Evolutionary conservation across 805 yeast species (phyloP).

Genomic region (Zygotorulaspora danielsina): DNA sequence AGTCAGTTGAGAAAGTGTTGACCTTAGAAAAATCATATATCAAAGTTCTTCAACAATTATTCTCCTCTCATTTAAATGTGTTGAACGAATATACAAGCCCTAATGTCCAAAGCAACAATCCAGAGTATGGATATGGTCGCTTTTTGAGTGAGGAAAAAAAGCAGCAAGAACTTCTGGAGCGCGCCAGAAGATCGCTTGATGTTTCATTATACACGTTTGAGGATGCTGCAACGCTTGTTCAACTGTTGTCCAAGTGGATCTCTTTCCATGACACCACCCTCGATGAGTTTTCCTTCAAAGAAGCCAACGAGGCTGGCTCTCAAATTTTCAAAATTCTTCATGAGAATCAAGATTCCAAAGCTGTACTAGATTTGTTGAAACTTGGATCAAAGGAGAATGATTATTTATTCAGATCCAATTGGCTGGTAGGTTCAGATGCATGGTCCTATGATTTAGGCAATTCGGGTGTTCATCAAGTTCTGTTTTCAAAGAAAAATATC

Average conservation of each 20-base stretch:
- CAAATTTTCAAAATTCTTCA: slow-evolving; percentile 40
- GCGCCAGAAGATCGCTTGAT: slow-evolving; percentile 46
- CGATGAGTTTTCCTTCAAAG: slow-evolving; percentile 25
- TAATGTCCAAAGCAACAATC: slow-evolving; percentile 50
- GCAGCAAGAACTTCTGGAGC: slow-evolving; percentile 41
- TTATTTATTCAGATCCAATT: slow-evolving; percentile 50
- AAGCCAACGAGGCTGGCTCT: slow-evolving; percentile 31
- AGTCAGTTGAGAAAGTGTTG: slow-evolving; percentile 42
- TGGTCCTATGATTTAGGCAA: slow-evolving; percentile 94
- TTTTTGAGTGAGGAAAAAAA: slow-evolving; percentile 56
- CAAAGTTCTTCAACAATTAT: slow-evolving; percentile 68
- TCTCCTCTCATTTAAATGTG: slow-evolving; percentile 48
- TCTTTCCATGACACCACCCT: slow-evolving; percentile 43
- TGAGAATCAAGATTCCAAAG: slow-evolving; percentile 38
- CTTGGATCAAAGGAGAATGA: slow-evolving; percentile 38
- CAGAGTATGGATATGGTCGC: slow-evolving; percentile 85
- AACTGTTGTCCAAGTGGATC: slow-evolving; percentile 66
- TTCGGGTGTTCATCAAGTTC: slow-evolving; percentile 83
- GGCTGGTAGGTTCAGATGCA: slow-evolving; percentile 92
- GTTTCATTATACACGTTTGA: slow-evolving; percentile 40
- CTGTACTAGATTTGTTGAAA: slow-evolving; percentile 44
- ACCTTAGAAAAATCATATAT: slow-evolving; percentile 70
- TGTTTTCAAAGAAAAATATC: slow-evolving; percentile 69
- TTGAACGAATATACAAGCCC: slow-evolving; percentile 54
- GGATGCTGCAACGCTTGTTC: slow-evolving; percentile 47